Percentiles rank a stretch among this genome's conserved stretches.
These are phyloP conservation scores for Pseudoturritis turrita DNA, from an alignment of 345 rosid genomes.

Conservation along the genomic window DNA sequence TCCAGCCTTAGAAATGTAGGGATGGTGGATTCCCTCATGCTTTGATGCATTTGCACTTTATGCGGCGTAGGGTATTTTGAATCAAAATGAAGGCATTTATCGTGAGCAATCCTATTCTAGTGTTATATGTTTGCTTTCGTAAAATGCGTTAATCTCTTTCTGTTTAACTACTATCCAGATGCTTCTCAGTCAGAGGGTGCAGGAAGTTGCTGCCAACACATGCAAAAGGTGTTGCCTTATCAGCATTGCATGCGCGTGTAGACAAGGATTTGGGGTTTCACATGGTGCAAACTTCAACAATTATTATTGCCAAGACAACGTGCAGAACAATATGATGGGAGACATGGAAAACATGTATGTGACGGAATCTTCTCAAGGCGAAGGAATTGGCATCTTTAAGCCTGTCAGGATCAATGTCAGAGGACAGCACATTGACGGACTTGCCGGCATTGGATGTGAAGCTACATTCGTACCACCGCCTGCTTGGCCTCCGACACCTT, in stretches of 20 bases:
- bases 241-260: slow-evolving; percentile 74
- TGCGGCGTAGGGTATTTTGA: background rate
- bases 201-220: slow-evolving; percentile 78
- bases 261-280: slow-evolving; percentile 66
- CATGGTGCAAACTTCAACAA: slow-evolving; percentile 51
- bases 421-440: slow-evolving; percentile 83
- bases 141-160: slow-evolving; percentile 9
- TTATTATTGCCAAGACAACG: slow-evolving; percentile 76
- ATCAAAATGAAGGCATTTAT: background rate
- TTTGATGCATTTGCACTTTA: background rate
- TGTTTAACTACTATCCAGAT: slow-evolving; percentile 47
- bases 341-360: slow-evolving; percentile 61
- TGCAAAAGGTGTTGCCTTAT: slow-evolving; percentile 78
- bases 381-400: slow-evolving; percentile 67
- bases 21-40: background rate
- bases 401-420: slow-evolving; percentile 88
- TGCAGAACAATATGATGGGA: slow-evolving; percentile 47
- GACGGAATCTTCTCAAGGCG: slow-evolving; percentile 67
- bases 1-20: background rate
- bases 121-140: slow-evolving; percentile 2
- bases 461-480: slow-evolving; percentile 70
- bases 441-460: slow-evolving; percentile 95
- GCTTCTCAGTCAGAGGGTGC: slow-evolving; percentile 90
- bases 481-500: slow-evolving; percentile 87
- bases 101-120: slow-evolving; percentile 6